A percentile compares a stretch with the other conserved stretches of the same genome.
Evolutionary conservation across 1,284 basidiomycete species (phyloP).

Genomic region (Xerocomus minutiporus): DNA sequence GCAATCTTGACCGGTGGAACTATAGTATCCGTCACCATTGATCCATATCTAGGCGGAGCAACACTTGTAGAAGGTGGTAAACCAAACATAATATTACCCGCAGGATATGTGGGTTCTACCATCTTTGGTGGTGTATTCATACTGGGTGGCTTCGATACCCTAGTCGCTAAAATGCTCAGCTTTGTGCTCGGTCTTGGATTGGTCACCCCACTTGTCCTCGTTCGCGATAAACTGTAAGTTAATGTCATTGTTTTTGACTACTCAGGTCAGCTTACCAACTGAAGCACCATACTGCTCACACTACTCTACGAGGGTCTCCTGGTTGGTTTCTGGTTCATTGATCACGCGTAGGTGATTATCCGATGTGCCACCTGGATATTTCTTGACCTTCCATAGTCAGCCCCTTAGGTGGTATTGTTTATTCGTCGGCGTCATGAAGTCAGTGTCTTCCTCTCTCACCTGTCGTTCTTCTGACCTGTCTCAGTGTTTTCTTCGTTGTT

Average conservation of each 20-base stretch:
- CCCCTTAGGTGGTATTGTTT: slow-evolving; percentile 77
- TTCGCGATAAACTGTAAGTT: slow-evolving; percentile 75
- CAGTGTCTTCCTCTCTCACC: slow-evolving; percentile 25
- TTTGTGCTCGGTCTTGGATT: slow-evolving; percentile 75
- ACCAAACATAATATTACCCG: slow-evolving; percentile 62
- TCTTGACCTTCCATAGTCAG: slow-evolving; percentile 36
- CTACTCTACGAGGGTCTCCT: slow-evolving; percentile 69
- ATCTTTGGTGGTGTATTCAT: slow-evolving; percentile 75
- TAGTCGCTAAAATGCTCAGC: slow-evolving; percentile 77
- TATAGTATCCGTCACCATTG: slow-evolving; percentile 72
- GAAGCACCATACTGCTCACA: slow-evolving; percentile 74
- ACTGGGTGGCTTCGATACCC: slow-evolving; percentile 72
- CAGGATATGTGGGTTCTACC: slow-evolving; percentile 77
- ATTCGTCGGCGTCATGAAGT: slow-evolving; percentile 83
- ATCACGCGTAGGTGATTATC: slow-evolving; percentile 59
- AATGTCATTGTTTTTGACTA: background rate
- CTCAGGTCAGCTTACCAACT: slow-evolving; percentile 11
- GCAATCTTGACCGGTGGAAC: slow-evolving; percentile 74
- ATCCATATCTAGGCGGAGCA: slow-evolving; percentile 75
- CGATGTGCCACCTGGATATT: slow-evolving; percentile 11
- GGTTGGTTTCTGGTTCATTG: slow-evolving; percentile 81
- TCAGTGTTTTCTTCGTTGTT: slow-evolving; percentile 69
- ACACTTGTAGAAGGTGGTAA: slow-evolving; percentile 72
- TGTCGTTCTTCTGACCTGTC: slow-evolving; percentile 14
- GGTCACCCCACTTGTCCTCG: slow-evolving; percentile 68